These are phyloP conservation scores for Aspergillus neoniger DNA, from an alignment of 2,329 filamentous ascomycete species.

Conservation along the genomic window DNA sequence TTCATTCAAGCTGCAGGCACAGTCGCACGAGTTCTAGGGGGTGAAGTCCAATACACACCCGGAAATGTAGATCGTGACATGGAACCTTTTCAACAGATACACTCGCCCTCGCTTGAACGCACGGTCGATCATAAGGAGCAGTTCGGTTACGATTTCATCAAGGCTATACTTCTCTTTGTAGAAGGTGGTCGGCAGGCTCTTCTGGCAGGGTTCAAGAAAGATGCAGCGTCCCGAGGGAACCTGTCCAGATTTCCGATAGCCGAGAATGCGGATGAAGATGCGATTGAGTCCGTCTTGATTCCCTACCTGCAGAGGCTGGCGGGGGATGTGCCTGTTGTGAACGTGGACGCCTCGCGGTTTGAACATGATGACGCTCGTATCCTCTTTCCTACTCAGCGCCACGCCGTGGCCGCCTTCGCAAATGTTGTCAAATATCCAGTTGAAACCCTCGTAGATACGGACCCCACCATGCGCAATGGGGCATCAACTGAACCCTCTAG, in stretches of 20 bases:
- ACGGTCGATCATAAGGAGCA: conserved; percentile 46
- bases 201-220: conserved; percentile 58
- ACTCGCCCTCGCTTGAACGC: conserved; percentile 48
- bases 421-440: conserved; percentile 56
- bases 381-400: conserved; percentile 55
- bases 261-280: conserved; percentile 51
- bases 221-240: conserved; percentile 42
- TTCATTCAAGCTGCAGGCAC: conserved; percentile 65
- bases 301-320: conserved; percentile 61
- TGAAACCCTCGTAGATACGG: conserved; percentile 49
- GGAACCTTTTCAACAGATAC: conserved; percentile 53
- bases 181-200: conserved; percentile 59
- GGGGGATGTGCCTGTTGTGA: conserved; percentile 51
- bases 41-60: conserved; percentile 50
- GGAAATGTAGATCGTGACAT: conserved; percentile 41
- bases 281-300: conserved; percentile 59
- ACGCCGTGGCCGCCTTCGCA: conserved; percentile 60
- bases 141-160: conserved; percentile 67
- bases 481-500: conserved; percentile 22
- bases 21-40: conserved; percentile 58
- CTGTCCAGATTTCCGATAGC: conserved; percentile 55
- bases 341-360: conserved; percentile 61
- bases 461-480: conserved; percentile 28
- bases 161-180: conserved; percentile 64
- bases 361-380: conserved; percentile 56